A percentile compares a stretch with the other conserved stretches of the same genome.
These are phyloP conservation scores for Lanmaoa rubissima DNA, from an alignment of 768 basidiomycete species.

Conservation along the genomic window DNA sequence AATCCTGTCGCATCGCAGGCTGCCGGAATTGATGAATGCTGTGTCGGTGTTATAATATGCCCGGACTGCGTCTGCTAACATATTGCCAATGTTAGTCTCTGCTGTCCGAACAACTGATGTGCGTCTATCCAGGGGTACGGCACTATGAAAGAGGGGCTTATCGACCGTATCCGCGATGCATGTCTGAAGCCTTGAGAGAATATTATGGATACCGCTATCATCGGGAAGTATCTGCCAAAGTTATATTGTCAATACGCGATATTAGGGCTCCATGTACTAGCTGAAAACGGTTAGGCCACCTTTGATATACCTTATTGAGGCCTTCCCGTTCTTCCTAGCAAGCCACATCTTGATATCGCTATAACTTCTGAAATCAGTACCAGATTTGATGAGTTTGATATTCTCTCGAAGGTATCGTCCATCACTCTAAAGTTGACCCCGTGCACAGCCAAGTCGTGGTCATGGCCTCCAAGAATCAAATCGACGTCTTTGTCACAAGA, in stretches of 20 bases:
- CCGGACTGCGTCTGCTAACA: constrained; percentile 19
- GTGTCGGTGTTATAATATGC: constrained; percentile 18
- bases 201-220: not conserved
- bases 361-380: constrained; percentile 3
- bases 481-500: constrained; percentile 1
- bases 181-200: not conserved
- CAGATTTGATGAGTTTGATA: constrained; percentile 7
- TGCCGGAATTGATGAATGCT: constrained; percentile 3
- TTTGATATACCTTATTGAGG: not conserved
- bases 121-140: constrained; percentile 5
- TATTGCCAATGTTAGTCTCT: constrained; percentile 3
- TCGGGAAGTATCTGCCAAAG: constrained; percentile 2
- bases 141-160: constrained; percentile 1
- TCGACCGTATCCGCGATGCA: not conserved
- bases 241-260: constrained; percentile 3
- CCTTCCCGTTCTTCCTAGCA: not conserved
- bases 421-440: not conserved
- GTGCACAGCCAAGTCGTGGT: constrained; percentile 13
- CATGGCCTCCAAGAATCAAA: constrained; percentile 11
- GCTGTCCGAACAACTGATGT: not conserved
- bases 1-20: constrained; percentile 6
- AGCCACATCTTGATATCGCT: constrained; percentile 5
- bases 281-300: constrained; percentile 3
- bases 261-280: not conserved
- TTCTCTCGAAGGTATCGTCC: constrained; percentile 4